Evolutionary conservation across 2,329 filamentous ascomycete genomes (phyloP), one percentile per base, ranked within the genome.

Genomic region (Ophiognomonia clavigignenti-juglandacearum): DNA sequence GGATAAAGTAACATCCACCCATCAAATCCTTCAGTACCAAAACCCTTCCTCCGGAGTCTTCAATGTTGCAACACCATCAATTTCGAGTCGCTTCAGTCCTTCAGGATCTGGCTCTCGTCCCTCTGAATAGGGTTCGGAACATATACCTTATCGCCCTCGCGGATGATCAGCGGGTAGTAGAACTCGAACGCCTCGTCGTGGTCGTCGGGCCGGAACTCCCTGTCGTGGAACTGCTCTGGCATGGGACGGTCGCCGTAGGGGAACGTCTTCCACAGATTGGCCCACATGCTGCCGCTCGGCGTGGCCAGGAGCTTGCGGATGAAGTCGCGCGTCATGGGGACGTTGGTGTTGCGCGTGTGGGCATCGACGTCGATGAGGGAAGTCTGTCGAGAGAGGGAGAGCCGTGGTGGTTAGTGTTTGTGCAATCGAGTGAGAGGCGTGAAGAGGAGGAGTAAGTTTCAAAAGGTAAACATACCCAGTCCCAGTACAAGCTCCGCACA

Each of bases 401-500:
- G 10, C 10, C 31, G n/a, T 39, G 18, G 13, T 4, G n/a, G 39
- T n/a, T 4, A 31, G 26, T 36, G 10, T 10, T 14, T n/a, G 29
- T 14, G 29, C 4, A n/a, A 2, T 18, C 4, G n/a, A 5, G 4
- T 6, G 14, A 16, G 23, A 29, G 8, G 10, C 14, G 24, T 10
- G 1, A 10, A 24, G 23, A 19, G 26, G 26, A n/a, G n/a, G 2
- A 14, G 14, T 9, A 11, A 11, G 18, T 1, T 13, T 13, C 10
- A 13, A 26, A 4, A 11, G 2, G 13, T 10, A 10, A 3, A 20
- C 16, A 14, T 19, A 40, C 39, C 39, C 39, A 13, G 26, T 7
- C n/a, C n/a, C 13, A 39, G 27, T 35, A 20, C 11, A 39, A 27
- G 34, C 47, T 50, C 6, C 47, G 43, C 13, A 46, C 47, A 16